phyloP scores from a whole-genome alignment of 495 filamentous ascomycete genomes.

The Penicillium tannophilum region DNA sequence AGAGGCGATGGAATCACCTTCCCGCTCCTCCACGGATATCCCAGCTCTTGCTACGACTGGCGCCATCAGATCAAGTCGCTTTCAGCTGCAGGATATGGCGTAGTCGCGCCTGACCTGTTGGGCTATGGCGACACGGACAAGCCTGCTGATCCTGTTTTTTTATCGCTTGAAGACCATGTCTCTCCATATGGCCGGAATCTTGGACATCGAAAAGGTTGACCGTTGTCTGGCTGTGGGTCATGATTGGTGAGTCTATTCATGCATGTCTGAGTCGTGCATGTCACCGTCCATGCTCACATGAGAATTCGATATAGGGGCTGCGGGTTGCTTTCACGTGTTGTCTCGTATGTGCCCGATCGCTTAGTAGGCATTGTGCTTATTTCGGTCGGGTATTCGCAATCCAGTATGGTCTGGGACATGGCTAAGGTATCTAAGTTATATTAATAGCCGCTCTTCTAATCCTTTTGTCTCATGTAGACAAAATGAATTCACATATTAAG shows the following conservation, averaged over 20 bases:
- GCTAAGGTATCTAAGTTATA: not conserved
- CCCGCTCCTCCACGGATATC: conserved; percentile 49
- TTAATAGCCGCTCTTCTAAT: not conserved
- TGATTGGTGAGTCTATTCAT: not conserved
- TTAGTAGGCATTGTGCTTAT: not conserved
- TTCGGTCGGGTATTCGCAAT: not conserved
- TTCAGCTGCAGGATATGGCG: conserved; percentile 38
- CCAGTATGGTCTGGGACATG: not conserved
- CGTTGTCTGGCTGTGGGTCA: not conserved
- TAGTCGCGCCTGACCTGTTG: conserved; percentile 50
- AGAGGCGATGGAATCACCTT: conserved; percentile 32
- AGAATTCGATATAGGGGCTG: not conserved
- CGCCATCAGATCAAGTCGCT: conserved; percentile 42
- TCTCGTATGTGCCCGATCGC: not conserved
- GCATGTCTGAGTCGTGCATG: not conserved
- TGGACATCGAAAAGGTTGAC: not conserved
- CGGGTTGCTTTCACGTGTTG: conserved; percentile 1
- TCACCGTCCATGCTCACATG: not conserved
- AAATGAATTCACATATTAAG: not conserved
- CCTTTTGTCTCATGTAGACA: not conserved
- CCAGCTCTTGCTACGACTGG: conserved; percentile 48
- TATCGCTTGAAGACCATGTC: conserved; percentile 31
- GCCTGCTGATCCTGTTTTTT: conserved; percentile 25
- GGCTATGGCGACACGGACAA: conserved; percentile 52
- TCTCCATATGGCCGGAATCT: not conserved